Evolutionary conservation across 495 filamentous ascomycete species (phyloP), one percentile per base, ranked within the genome.

Genomic region (Letharia columbiana): DNA sequence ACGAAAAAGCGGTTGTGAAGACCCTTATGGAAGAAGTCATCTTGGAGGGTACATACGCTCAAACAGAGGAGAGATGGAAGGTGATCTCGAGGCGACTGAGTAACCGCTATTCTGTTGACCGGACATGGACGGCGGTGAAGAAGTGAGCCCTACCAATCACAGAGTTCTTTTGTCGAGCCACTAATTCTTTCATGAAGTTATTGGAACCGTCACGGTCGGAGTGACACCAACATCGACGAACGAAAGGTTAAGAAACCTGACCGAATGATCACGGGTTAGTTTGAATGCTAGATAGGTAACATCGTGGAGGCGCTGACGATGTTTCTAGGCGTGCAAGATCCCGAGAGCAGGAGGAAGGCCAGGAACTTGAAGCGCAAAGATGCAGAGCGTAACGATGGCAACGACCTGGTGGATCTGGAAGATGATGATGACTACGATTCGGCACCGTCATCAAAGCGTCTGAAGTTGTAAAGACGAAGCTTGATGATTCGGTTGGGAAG

Each of bases 171-270:
- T 28, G 23, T 28, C 23, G 23, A 28, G 23, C 23, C 23, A 28
- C 23, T 28, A 28, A 28, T 28, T 28, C 23, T 52, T 28, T 28
- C 12, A 11, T 28, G n/a, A 4, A 41, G 61, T 33, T 50, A 37
- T 50, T 64, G 45, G 41, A 57, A 44, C 23, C 64, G 64, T 20
- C 23, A 23, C 3, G 37, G 45, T 52, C 41, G 40, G 23, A 33
- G 28, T 15, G 40, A 28, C 23, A 61, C 60, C 15, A 45, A 45
- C 15, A 61, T 61, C 28, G 60, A 61, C n/a, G 60, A 61, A 45
- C 13, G 60, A 42, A 61, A 33, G 41, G 33, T 44, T 9, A 42
- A 28, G 40, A 47, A 18, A 45, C 60, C 60, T 8, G 23, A 61
- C 12, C 37, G 31, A 20, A 61, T 61, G 60, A 35, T 61, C 23